Base-by-base conservation (phyloP, 2,329 filamentous ascomycete genomes). In the Ophiostoma angusticollis region DNA sequence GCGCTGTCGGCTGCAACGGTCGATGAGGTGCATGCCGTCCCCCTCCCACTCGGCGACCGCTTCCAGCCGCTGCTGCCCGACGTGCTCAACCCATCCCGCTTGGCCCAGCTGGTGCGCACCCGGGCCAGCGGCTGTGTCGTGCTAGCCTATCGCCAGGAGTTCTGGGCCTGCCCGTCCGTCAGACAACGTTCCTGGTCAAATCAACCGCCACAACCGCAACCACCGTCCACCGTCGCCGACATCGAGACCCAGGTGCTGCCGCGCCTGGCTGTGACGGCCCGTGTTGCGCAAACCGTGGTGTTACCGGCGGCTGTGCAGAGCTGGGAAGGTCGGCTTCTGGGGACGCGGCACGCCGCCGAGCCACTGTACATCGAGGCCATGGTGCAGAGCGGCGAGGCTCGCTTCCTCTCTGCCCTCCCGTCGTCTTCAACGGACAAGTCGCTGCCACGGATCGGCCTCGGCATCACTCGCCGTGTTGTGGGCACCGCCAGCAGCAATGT, bases 241-340 rank as follows among this genome's bases (percentile, higher is more conserved):
- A 35, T 60, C 11, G 60, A 63, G 37, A 40, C 57, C 6, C 60
- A 63, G 21, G 36, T 62, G 6, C 53, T 67, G 28, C 63, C 62
- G 3, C 53, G 57, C 13, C 48, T 56, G 2, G 54, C 57, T 0
- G 46, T 61, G 2, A 61, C 59, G 1, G 52, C 56, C 7, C 56
- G 63, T 4, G 31, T 63, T 9, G 22, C 45, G n/a, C 41, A 37
- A 5, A n/a, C 43, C 1, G 21, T 48, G 3, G 11, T 32, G 0
- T 12, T 45, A 17, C 39, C 40, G 1, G 23, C 37, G 12, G 22
- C 35, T 23, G 14, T 32, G 21, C 34, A 9, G 4, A 39, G 40
- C 11, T 18, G 45, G 7, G 31, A 41, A 33, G 28, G 31, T 4
- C 21, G 13, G 6, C 11, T 39, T 5, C 31, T 31, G 13, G 35